phyloP scores from a whole-genome alignment of 2,329 filamentous ascomycete genomes.

The Neopestalotiopsis clavispora region DNA sequence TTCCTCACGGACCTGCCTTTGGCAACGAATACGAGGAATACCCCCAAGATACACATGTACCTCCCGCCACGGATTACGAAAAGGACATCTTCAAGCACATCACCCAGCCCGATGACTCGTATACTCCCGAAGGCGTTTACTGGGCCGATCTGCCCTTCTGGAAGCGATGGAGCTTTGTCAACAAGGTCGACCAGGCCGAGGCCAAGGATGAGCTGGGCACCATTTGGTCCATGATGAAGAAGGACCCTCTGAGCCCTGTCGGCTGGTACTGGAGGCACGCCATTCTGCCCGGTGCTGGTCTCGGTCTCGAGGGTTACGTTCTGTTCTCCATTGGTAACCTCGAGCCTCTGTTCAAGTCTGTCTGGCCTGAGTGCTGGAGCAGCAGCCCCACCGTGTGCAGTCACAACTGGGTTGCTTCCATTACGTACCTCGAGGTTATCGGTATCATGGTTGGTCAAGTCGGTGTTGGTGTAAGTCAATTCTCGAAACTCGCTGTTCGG shows the following conservation, averaged over 20 bases:
- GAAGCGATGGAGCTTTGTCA: conserved; percentile 77
- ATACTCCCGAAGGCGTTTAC: conserved; percentile 81
- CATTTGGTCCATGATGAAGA: conserved; percentile 82
- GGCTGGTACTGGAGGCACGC: conserved; percentile 88
- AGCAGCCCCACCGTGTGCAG: conserved; percentile 65
- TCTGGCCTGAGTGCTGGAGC: conserved; percentile 82
- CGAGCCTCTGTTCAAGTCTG: conserved; percentile 76
- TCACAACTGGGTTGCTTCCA: conserved; percentile 78
- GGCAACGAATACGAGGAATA: conserved; percentile 55
- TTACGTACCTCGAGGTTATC: conserved; percentile 90
- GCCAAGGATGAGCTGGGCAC: conserved; percentile 67
- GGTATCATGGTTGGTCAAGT: conserved; percentile 96
- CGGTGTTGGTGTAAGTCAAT: conserved; percentile 71
- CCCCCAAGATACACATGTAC: conserved; percentile 36
- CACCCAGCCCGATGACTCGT: conserved; percentile 87
- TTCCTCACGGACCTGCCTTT: conserved; percentile 57
- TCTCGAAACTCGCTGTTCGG: neutral
- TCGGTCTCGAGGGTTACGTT: conserved; percentile 93
- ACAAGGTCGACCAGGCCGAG: conserved; percentile 73
- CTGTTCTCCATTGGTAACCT: conserved; percentile 97
- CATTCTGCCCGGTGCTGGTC: conserved; percentile 88
- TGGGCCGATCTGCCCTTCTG: conserved; percentile 84
- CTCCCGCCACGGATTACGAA: conserved; percentile 53
- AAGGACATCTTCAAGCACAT: conserved; percentile 75
- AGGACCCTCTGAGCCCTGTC: conserved; percentile 83